Base-by-base conservation (phyloP, 2,329 filamentous ascomycete genomes). In the Intubia oerlemansii region DNA sequence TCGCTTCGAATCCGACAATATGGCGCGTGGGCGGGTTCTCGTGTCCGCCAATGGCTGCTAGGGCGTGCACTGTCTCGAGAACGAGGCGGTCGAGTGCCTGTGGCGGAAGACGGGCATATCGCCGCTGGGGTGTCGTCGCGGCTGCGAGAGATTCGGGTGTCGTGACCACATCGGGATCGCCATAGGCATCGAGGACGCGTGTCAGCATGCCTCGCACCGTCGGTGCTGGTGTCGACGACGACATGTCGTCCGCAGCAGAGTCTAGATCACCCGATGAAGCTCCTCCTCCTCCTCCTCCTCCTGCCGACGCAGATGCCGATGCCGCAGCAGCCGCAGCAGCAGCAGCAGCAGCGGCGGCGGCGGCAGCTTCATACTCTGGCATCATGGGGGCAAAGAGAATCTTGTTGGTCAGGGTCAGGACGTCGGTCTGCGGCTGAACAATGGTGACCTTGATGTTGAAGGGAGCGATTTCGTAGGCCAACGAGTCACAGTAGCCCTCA, bases 391-490 rank as follows among this genome's bases (percentile, higher is more conserved):
- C 77, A 39, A 85, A 80, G 27, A 72, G 76, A 41, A 95, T 76
- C 32, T 75, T 72, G 51, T 91, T 91, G 17, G 80, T 88, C 32
- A 95, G 60, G 18, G 81, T 71, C 38, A 76, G 71, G 36, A 92
- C 79, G 54, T 95, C 85, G 53, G 92, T 81, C 50, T 82, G 90
- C 16, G 84, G 82, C 56, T 98, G 85, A 25, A 98, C 75, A 39
- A 95, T 84, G 23, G 82, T 93, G 49, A 95, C 68, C 50, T 85
- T 91, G 54, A 95, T 71, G 52, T 93, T 93, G 57, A 95, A 95
- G 0, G 88, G 88, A 1, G 85, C 78, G 37, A 98, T 77, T 51
- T 98, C 88, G 51, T 93, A 98, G 2, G 85, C 84, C 15, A 98
- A 62, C 34, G 80, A 81, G 52, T 95, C 85, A 53, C 84, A 93